phyloP scores from a whole-genome alignment of 129 eudicot species.

The Apium graveolens region DNA sequence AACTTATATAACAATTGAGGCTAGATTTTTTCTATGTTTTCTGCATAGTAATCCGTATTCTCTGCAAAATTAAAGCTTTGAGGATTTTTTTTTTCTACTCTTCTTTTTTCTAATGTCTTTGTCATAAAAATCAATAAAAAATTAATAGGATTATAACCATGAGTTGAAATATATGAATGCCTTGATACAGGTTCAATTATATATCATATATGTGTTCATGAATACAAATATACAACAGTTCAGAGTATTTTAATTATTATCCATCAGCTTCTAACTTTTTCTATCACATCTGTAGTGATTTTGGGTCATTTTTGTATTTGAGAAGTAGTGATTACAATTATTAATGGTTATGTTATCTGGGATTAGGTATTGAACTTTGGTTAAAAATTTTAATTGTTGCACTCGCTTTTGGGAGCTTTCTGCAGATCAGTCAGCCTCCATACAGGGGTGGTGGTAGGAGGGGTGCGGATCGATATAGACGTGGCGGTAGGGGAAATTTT shows the following conservation, averaged over 20 bases:
- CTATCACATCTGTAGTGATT: neutral
- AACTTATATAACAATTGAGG: neutral
- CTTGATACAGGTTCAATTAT: neutral
- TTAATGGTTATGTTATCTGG: neutral
- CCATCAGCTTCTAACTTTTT: neutral
- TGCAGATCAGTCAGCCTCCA: conserved; percentile 32
- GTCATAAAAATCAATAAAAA: neutral
- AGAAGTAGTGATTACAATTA: neutral
- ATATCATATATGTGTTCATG: neutral
- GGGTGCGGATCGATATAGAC: conserved; percentile 16
- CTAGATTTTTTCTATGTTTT: neutral
- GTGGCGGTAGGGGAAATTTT: conserved; percentile 31
- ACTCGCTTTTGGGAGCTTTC: neutral
- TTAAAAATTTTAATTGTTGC: conserved; percentile 1
- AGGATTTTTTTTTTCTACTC: neutral
- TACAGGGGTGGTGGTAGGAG: conserved; percentile 39
- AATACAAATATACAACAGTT: neutral
- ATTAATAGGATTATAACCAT: neutral
- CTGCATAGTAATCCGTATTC: neutral
- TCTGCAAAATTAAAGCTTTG: neutral
- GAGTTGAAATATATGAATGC: neutral
- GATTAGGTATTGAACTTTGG: neutral
- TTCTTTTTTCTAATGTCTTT: neutral
- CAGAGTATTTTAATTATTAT: neutral
- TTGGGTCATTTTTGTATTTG: neutral